Evolutionary conservation across 176 grass and related monocot genomes (phyloP).

Genomic region (Puccinellia tenuiflora): DNA sequence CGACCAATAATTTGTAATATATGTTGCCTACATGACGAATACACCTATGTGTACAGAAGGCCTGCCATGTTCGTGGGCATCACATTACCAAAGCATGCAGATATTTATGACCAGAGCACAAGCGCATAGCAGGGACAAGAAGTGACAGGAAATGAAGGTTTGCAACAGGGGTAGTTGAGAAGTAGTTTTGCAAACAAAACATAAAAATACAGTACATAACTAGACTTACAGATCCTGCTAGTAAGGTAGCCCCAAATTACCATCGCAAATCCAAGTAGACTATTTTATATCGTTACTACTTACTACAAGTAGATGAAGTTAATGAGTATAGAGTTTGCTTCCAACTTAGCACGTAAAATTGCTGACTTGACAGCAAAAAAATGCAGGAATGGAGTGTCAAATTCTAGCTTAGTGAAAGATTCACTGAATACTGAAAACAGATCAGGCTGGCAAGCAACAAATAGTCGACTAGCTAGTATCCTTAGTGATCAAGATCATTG

Average conservation of each 20-base stretch:
- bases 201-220: neutral
- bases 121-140: neutral
- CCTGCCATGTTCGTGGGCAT: neutral
- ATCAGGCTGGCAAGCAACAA: too few species aligned
- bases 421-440: too few species aligned
- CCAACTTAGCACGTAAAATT: neutral
- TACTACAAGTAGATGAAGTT: neutral
- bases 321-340: neutral
- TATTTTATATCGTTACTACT: neutral
- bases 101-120: neutral
- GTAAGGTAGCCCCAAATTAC: neutral
- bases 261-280: neutral
- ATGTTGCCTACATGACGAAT: neutral
- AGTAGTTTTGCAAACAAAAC: neutral
- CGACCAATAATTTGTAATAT: neutral
- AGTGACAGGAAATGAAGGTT: neutral
- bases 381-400: neutral
- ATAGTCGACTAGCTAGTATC: too few species aligned
- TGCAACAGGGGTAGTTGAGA: neutral
- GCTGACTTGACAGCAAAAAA: neutral
- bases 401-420: neutral
- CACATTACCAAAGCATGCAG: neutral
- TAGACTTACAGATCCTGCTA: neutral
- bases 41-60: neutral
- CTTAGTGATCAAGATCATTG: neutral